A percentile compares a stretch with the other conserved stretches of the same genome.
Evolutionary conservation across 2,329 filamentous ascomycete genomes (phyloP).

Genomic region (Colletotrichum incanum): DNA sequence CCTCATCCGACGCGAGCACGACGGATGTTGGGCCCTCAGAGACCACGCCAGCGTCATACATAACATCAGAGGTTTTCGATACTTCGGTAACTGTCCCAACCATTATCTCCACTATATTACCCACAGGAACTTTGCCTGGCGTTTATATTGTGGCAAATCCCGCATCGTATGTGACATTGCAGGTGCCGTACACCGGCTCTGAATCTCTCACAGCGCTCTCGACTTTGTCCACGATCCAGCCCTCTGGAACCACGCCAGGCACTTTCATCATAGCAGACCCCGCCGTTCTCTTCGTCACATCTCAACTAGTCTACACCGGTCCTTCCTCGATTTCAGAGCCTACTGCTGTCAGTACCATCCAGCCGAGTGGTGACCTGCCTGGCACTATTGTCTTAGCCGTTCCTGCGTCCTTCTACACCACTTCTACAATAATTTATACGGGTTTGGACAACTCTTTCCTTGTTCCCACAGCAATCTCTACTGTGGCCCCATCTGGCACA

Average conservation of each 20-base stretch:
- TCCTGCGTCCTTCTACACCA: slow-evolving; percentile 19
- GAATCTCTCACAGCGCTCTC: background rate
- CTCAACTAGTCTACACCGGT: background rate
- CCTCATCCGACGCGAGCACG: background rate
- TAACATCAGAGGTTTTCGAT: slow-evolving; percentile 10
- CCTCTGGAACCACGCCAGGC: slow-evolving; percentile 2
- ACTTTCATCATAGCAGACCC: slow-evolving; percentile 7
- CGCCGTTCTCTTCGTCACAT: slow-evolving; percentile 3
- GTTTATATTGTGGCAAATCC: slow-evolving; percentile 26
- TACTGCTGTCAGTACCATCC: background rate
- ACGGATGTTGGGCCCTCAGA: background rate
- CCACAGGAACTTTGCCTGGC: slow-evolving; percentile 17
- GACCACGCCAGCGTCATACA: slow-evolving; percentile 1
- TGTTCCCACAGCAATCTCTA: slow-evolving; percentile 4
- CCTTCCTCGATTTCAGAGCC: background rate
- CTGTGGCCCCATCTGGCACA: slow-evolving; percentile 4
- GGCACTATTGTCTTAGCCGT: slow-evolving; percentile 1
- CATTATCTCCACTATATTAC: slow-evolving; percentile 21
- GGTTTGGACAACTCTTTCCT: background rate
- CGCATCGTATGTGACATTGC: background rate
- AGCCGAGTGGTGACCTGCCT: background rate
- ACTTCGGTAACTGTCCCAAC: background rate
- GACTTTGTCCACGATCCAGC: slow-evolving; percentile 1
- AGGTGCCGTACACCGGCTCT: background rate
- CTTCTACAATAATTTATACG: slow-evolving; percentile 7